A percentile compares a stretch with the other conserved stretches of the same genome.
phyloP scores from a whole-genome alignment of 768 basidiomycete genomes.

The Kockovaella imperatae region DNA sequence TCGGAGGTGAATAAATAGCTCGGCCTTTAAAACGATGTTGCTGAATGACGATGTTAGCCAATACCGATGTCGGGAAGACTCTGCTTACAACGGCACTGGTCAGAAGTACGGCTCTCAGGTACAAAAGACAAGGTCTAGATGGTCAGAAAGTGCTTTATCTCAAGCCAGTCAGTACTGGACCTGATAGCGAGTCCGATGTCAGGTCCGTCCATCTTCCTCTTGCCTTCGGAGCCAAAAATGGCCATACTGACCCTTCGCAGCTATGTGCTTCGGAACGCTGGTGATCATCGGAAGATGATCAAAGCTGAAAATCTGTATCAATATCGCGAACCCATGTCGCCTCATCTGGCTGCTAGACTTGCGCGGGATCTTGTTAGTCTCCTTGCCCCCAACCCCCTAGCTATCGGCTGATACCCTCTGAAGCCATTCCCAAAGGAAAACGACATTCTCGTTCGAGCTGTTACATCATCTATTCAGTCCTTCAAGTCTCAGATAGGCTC shows the following conservation, averaged over 20 bases:
- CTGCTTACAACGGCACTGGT: conserved; percentile 77
- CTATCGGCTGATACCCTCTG: not conserved
- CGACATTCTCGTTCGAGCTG: conserved; percentile 56
- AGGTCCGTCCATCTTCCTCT: conserved; percentile 48
- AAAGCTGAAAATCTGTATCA: conserved; percentile 67
- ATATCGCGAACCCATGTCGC: conserved; percentile 83
- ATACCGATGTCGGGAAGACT: conserved; percentile 94
- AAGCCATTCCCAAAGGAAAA: conserved; percentile 55
- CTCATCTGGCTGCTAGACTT: conserved; percentile 69
- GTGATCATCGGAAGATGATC: conserved; percentile 43
- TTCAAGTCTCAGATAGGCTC: conserved; percentile 47
- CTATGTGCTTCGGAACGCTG: conserved; percentile 54
- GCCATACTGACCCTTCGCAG: conserved; percentile 46
- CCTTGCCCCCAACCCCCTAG: conserved; percentile 1
- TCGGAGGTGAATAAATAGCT: conserved; percentile 51
- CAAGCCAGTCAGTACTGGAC: conserved; percentile 89
- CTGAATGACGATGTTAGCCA: conserved; percentile 50
- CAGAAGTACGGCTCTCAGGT: conserved; percentile 58
- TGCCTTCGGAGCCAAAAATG: not conserved
- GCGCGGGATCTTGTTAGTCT: conserved; percentile 37
- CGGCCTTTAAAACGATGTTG: not conserved
- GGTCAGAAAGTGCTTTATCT: conserved; percentile 45
- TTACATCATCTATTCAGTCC: conserved; percentile 57
- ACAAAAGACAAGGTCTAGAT: conserved; percentile 40
- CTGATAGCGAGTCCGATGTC: conserved; percentile 72